Conservation (phyloP, 2,329 filamentous ascomycete genomes). For the Dendryphion nanum region DNA sequence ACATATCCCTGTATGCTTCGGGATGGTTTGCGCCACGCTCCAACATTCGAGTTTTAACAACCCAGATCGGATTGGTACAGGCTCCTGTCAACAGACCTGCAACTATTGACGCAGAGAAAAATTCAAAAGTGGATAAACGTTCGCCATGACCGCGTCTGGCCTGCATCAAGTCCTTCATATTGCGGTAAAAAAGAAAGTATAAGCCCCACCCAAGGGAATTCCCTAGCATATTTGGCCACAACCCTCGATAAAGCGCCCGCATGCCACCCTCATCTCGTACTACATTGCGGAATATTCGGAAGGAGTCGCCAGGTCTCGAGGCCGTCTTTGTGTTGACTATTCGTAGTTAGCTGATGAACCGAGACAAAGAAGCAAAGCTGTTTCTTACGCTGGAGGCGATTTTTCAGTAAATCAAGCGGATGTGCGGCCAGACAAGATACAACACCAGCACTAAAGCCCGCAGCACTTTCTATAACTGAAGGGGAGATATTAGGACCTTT, state of each 20-base stretch:
- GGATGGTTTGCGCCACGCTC: constrained; percentile 71
- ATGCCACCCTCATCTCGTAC: constrained; percentile 56
- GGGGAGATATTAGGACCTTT: constrained; percentile 49
- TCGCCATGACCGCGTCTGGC: constrained; percentile 38
- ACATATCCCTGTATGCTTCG: constrained; percentile 80
- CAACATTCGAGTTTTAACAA: constrained; percentile 96
- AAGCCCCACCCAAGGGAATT: constrained; percentile 88
- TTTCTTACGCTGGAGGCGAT: constrained; percentile 77
- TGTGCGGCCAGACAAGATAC: constrained; percentile 85
- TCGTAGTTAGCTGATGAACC: no score
- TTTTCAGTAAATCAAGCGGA: constrained; percentile 95
- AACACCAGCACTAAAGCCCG: constrained; percentile 85
- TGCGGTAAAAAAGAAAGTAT: constrained; percentile 78
- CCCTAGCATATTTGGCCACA: constrained; percentile 86
- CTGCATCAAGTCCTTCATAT: constrained; percentile 57
- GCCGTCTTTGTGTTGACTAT: constrained; percentile 36
- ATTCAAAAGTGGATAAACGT: constrained; percentile 64
- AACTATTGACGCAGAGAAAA: constrained; percentile 72
- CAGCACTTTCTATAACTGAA: constrained; percentile 80
- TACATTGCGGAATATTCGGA: constrained; percentile 53
- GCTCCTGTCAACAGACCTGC: constrained; percentile 70
- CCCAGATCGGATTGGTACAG: constrained; percentile 95
- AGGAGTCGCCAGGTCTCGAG: constrained; percentile 52
- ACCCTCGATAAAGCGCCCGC: constrained; percentile 78
- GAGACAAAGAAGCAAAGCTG: no score